These are phyloP conservation scores for Solanum gandarillasii DNA, from an alignment of 257 asterid genomes.

Conservation along the genomic window DNA sequence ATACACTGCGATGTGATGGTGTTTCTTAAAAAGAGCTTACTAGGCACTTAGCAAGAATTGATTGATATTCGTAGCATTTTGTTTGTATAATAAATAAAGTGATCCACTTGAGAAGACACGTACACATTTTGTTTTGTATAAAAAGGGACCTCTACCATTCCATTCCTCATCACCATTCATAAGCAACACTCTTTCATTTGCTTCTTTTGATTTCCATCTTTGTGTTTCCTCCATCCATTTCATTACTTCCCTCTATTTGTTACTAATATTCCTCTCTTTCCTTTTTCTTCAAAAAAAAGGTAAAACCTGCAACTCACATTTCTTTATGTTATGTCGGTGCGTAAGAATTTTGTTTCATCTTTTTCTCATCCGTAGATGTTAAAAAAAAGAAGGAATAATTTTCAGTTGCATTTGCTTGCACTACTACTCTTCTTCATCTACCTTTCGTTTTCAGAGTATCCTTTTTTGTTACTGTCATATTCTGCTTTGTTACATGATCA, in stretches of 20 bases:
- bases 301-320: background rate
- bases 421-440: background rate
- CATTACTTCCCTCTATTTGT: background rate
- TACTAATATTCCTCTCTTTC: background rate
- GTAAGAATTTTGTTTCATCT: background rate
- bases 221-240: background rate
- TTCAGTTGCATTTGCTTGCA: background rate
- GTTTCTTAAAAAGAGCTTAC: background rate
- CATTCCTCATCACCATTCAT: constrained; percentile 9
- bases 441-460: background rate
- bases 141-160: background rate
- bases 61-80: background rate
- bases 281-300: background rate
- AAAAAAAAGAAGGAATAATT: background rate
- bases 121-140: background rate
- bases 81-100: background rate
- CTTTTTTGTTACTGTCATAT: background rate
- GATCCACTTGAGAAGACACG: background rate
- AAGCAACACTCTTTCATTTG: constrained; percentile 5
- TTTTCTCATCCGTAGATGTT: background rate
- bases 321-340: background rate
- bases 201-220: background rate
- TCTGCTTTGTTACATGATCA: background rate
- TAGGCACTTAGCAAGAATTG: background rate
- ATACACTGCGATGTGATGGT: background rate